A percentile compares a stretch with the other conserved stretches of the same genome.
Evolutionary conservation across 78 protist genomes (phyloP).

Genomic region (Protostelium mycophagum): DNA sequence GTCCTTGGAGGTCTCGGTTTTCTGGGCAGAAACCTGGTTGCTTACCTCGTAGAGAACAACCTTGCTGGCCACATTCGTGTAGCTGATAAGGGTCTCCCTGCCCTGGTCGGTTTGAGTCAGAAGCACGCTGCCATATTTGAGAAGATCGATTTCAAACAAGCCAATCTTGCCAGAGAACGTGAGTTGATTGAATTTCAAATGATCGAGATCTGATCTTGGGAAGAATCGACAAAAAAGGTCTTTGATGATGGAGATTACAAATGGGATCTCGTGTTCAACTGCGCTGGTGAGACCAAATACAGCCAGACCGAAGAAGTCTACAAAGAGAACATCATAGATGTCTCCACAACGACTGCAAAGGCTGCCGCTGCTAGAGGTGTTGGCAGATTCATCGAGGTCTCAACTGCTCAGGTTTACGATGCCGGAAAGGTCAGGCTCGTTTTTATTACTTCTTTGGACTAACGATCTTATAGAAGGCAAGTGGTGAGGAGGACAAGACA

Average conservation of each 20-base stretch:
- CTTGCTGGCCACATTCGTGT: conserved; percentile 71
- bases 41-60: conserved; percentile 69
- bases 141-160: conserved; percentile 82
- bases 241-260: conserved; percentile 53
- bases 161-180: conserved; percentile 39
- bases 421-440: conserved; percentile 19
- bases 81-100: conserved; percentile 85
- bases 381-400: conserved; percentile 80
- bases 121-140: conserved; percentile 48
- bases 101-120: conserved; percentile 64
- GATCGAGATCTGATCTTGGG: conserved; percentile 16
- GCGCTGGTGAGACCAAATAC: conserved; percentile 88
- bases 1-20: conserved; percentile 93
- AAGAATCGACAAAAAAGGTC: conserved; percentile 33
- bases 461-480: conserved; percentile 40
- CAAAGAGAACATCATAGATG: conserved; percentile 54
- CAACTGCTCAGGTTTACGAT: conserved; percentile 89
- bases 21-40: conserved; percentile 87
- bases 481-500: conserved; percentile 58
- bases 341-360: conserved; percentile 48
- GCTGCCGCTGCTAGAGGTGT: conserved; percentile 68
- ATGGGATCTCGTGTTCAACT: conserved; percentile 80
- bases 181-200: not conserved
- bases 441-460: not conserved
- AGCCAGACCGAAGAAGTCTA: conserved; percentile 80